Base-by-base conservation (phyloP, 1,284 basidiomycete species). In the Leccinum pachyderme region DNA sequence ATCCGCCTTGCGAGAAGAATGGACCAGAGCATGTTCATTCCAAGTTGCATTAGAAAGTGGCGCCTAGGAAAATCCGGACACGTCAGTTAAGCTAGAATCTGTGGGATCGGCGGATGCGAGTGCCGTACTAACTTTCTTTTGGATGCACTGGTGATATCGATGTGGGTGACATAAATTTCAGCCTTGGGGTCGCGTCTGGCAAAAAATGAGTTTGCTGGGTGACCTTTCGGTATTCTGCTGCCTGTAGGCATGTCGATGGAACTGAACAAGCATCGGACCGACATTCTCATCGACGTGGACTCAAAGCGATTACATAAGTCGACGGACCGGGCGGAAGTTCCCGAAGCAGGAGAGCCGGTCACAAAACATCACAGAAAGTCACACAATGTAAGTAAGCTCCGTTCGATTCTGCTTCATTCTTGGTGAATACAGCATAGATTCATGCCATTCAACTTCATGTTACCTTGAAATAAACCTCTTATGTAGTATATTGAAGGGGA, bases 151-250 rank as follows among this genome's bases (percentile, higher is more conserved):
- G 58, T 33, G n/a, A 62, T 50, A 41, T 72, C 64, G 25, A 70
- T 47, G 22, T 69, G 67, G 28, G 69, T 71, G 29, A 69, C 64
- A 55, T 65, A 72, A 35, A 72, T 43, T 55, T 69, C 70, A 47
- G 31, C 55, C 27, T 44, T 59, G 4, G 59, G 49, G 35, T 65
- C 59, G 41, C 62, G 53, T 11, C 47, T 44, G 0, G 57, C 49
- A 3, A 69, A 33, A 51, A 69, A 66, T 2, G 59, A 47, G 39
- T 43, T 57, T 27, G 61, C 59, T 12, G 69, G 67, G 24, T 71
- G 69, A 25, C 49, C 22, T n/a, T 63, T 54, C 25, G 67, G 69
- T 37, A 69, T 57, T 52, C 51, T 60, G 44, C 64, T 58, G 12
- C 57, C 57, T 24, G 64, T 49, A 9, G 69, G 62, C 67, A 69